A percentile compares a stretch with the other conserved stretches of the same genome.
Evolutionary conservation across 2,329 filamentous ascomycete species (phyloP).

Genomic region (Fusarium marasasianum): DNA sequence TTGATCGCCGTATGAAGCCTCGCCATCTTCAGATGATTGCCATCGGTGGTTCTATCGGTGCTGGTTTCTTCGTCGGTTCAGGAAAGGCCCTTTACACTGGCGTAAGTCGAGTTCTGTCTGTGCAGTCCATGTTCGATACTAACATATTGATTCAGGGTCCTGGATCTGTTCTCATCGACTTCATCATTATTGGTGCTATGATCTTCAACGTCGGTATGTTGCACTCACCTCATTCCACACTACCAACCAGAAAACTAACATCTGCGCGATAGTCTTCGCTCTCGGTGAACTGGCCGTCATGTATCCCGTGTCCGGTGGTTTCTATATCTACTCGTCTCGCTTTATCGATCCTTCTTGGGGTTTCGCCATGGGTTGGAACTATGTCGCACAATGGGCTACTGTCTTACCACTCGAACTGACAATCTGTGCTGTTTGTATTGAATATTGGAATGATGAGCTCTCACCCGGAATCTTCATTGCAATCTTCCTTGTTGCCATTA

Average conservation of each 20-base stretch:
- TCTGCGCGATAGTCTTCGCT: slow-evolving; percentile 56
- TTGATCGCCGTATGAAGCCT: slow-evolving; percentile 61
- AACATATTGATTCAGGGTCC: slow-evolving; percentile 44
- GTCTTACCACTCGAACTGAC: slow-evolving; percentile 62
- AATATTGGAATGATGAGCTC: slow-evolving; percentile 60
- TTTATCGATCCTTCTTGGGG: slow-evolving; percentile 71
- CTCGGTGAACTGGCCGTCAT: slow-evolving; percentile 70
- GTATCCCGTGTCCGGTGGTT: slow-evolving; percentile 70
- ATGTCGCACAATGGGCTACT: slow-evolving; percentile 59
- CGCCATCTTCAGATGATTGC: slow-evolving; percentile 72
- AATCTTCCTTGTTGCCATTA: slow-evolving; percentile 60
- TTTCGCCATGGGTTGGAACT: slow-evolving; percentile 61
- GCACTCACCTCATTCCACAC: neutral
- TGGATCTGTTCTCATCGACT: slow-evolving; percentile 58
- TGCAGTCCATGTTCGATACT: neutral
- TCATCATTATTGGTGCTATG: slow-evolving; percentile 67
- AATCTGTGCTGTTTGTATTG: slow-evolving; percentile 60
- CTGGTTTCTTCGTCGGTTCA: slow-evolving; percentile 71
- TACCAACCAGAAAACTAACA: slow-evolving; percentile 2
- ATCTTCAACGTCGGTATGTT: slow-evolving; percentile 63
- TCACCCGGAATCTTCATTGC: slow-evolving; percentile 64
- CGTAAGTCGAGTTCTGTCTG: slow-evolving; percentile 37
- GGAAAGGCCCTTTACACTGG: slow-evolving; percentile 62
- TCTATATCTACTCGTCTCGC: slow-evolving; percentile 69
- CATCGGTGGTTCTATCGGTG: slow-evolving; percentile 69